Base-by-base conservation (phyloP, 345 rosid species). In the Sisymbrium altissimum region DNA sequence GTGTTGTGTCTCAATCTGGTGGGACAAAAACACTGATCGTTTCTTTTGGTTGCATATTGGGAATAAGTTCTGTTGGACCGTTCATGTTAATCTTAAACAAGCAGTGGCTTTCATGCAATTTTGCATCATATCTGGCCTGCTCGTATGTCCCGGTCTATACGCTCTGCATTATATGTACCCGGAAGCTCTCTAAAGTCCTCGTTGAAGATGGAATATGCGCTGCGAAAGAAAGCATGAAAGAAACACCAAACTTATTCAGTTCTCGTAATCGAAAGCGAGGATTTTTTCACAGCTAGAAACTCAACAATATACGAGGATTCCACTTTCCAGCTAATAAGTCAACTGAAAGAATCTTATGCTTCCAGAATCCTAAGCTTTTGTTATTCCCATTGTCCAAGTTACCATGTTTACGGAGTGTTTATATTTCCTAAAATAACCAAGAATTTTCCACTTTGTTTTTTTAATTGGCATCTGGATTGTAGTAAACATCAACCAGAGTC, bases 111-210 rank as follows among this genome's bases (percentile, higher is more conserved):
- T 43, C 30, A 27, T 50, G 41, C 6, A 43, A 32, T 4, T 62
- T 23, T 32, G 64, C 55, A 68, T 89, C 87, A 87, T 58, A 87
- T 65, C 77, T 84, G 96, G 76, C 96, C 98, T 17, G 92, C 81
- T 48, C 96, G 83, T 57, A 90, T 72, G 78, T 89, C 89, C 78
- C 94, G 80, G 59, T 89, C 96, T 52, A 92, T 80, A 40, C 86
- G 86, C 62, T 92, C 95, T 46, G 96, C 98, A 56, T 89, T 92
- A 25, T 88, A 85, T 60, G 96, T 92, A 48, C 98, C 96, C 0
- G 96, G 95, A 79, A 92, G 95, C 91, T 89, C 98, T 84, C 93
- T 86, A 55, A 92, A 92, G 79, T 86, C 96, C 68, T 90, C 92
- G 38, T 88, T 89, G 85, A 89, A 92, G 79, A 92, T 92, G 17